Base-by-base conservation (phyloP, 179 eudicot genomes). In the Beta lomatogona region DNA sequence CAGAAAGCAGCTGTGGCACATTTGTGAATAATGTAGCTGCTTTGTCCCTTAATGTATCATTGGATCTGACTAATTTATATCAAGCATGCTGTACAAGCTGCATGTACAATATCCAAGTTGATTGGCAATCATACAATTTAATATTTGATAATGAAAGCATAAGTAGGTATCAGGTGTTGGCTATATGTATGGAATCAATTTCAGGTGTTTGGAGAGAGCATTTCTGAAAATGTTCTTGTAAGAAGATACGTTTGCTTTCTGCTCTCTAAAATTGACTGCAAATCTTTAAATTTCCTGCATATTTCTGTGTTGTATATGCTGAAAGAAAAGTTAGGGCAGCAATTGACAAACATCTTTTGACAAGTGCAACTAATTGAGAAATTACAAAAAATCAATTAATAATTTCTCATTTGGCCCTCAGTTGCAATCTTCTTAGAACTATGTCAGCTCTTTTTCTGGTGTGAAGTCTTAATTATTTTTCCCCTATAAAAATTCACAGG, bases 401-500 rank as follows among this genome's bases (percentile, higher is more conserved):
- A 0, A 41, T 36, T 54, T 9, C 4, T 28, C 9, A 28, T 9
- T 25, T 36, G 41, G 41, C 41, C 41, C 41, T 36, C 41, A 36
- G 41, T 36, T 36, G 41, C 19, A 21, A 8, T 73, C 7, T 19
- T 13, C 16, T 73, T 73, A 10, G 5, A 25, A 53, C 59, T 25
- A 16, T 21, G 10, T 53, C 28, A 73, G 77, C 54, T 73, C 63
- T 45, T 21, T n/a, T 3, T n/a, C 54, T 71, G 74, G 36, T 48
- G 31, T 54, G 63, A 73, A 57, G 25, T 54, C 14, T 73, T 54
- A 73, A 28, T 22, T 55, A 7, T 14, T 14, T 7, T 16, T n/a
- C 22, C 31, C 21, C 25, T 25, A 11, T 10, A 3, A 28, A 55
- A 82, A 60, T 52, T 48, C 28, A 78, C 81, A 96, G 97, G 99